These are phyloP conservation scores for Gloeopeniophorella convolvens DNA, from an alignment of 768 basidiomycete genomes.

Conservation along the genomic window DNA sequence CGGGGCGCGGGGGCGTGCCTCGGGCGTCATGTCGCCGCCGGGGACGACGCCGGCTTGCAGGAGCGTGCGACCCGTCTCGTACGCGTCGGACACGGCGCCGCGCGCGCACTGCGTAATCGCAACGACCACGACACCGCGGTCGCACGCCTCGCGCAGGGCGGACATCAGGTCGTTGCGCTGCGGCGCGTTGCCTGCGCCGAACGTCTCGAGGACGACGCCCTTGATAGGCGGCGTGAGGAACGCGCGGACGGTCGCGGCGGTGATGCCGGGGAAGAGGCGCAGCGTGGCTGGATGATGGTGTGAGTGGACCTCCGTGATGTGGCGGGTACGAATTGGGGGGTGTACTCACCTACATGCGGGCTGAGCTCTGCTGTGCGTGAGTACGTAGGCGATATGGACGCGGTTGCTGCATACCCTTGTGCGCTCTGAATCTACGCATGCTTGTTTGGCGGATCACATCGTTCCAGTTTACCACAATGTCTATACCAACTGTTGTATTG, in stretches of 20 bases:
- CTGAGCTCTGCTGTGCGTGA: conserved; percentile 53
- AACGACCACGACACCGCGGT: conserved; percentile 79
- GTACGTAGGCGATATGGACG: neutral
- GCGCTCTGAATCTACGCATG: conserved; percentile 69
- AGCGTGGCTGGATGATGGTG: conserved; percentile 51
- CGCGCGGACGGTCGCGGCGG: conserved; percentile 61
- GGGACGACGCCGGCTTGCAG: conserved; percentile 71
- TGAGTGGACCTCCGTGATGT: neutral
- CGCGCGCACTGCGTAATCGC: conserved; percentile 88
- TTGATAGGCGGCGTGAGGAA: conserved; percentile 69
- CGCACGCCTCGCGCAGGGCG: conserved; percentile 76
- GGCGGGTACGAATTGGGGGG: neutral
- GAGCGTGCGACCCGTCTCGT: conserved; percentile 70
- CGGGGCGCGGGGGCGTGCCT: conserved; percentile 41
- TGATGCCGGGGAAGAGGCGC: conserved; percentile 85
- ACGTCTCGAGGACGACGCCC: conserved; percentile 86
- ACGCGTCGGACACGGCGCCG: conserved; percentile 80
- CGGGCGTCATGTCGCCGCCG: conserved; percentile 94
- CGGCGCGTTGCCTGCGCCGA: conserved; percentile 91
- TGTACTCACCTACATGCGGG: conserved; percentile 67
- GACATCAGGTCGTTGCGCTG: conserved; percentile 68
- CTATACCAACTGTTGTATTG: conserved; percentile 64
- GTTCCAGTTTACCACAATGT: conserved; percentile 85
- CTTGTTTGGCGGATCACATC: conserved; percentile 80
- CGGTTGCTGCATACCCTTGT: conserved; percentile 50